These are phyloP conservation scores for Massarina eburnea DNA, from an alignment of 2,329 filamentous ascomycete genomes.

Conservation along the genomic window DNA sequence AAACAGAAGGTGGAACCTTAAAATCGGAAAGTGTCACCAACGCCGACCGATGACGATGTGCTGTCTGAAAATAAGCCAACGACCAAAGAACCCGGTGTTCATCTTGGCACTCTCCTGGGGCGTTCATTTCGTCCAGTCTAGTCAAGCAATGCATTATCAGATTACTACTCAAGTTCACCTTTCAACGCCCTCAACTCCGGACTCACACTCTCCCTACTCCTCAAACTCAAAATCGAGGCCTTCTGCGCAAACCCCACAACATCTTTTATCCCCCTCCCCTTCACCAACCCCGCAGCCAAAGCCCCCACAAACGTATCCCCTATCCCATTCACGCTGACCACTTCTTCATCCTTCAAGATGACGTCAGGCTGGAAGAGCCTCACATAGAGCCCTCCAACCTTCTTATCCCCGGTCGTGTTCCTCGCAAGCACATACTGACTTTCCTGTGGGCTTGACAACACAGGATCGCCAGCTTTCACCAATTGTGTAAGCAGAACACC, in stretches of 20 bases:
- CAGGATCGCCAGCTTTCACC: slow-evolving; percentile 66
- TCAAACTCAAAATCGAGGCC: slow-evolving; percentile 77
- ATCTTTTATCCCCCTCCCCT: slow-evolving; percentile 57
- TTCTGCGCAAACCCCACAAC: slow-evolving; percentile 79
- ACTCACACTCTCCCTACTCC: slow-evolving; percentile 73
- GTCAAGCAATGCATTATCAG: neutral
- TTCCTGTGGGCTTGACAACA: slow-evolving; percentile 63
- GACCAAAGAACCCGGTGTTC: neutral
- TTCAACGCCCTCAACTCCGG: slow-evolving; percentile 49
- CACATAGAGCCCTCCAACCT: slow-evolving; percentile 80
- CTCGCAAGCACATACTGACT: slow-evolving; percentile 73
- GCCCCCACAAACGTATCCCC: slow-evolving; percentile 92
- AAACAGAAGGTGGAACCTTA: no score
- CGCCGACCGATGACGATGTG: neutral
- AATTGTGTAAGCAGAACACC: slow-evolving; percentile 78
- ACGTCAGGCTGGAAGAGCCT: slow-evolving; percentile 66
- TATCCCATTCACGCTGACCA: slow-evolving; percentile 90
- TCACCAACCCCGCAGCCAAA: slow-evolving; percentile 73
- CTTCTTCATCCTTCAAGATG: slow-evolving; percentile 60
- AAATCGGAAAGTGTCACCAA: no score
- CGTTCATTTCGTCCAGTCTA: neutral
- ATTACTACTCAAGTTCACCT: neutral
- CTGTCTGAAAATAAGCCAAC: neutral
- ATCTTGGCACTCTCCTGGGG: neutral
- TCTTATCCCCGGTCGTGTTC: slow-evolving; percentile 50